phyloP scores from a whole-genome alignment of 257 asterid species.

The Prunella vulgaris region DNA sequence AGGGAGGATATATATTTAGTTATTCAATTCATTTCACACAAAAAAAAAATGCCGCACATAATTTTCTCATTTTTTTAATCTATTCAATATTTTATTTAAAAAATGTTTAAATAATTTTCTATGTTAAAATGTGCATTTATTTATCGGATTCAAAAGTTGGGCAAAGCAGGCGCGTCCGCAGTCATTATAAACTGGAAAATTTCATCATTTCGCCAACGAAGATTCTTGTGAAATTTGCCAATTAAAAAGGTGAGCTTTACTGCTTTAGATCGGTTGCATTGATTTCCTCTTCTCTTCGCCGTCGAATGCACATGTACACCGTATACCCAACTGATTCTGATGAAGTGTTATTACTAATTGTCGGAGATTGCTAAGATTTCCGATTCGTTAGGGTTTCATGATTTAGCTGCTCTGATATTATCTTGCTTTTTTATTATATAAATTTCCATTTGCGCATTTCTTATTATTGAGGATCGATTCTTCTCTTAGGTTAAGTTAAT shows the following conservation, averaged over 20 bases:
- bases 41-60: no score
- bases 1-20: no score
- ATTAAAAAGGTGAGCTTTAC: conserved; percentile 7
- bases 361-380: not conserved
- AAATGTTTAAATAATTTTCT: no score
- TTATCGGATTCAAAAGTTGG: no score
- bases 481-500: not conserved
- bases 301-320: not conserved
- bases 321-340: not conserved
- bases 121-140: no score
- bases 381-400: not conserved
- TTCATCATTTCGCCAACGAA: not conserved
- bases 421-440: not conserved
- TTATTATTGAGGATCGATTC: not conserved
- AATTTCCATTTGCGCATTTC: not conserved
- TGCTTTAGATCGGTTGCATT: not conserved
- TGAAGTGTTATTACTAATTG: not conserved
- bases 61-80: no score
- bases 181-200: not conserved
- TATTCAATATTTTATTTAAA: no score
- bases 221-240: not conserved
- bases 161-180: not conserved
- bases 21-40: no score
- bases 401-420: not conserved
- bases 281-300: not conserved